Evolutionary conservation across 2,329 filamentous ascomycete genomes (phyloP).

Genomic region (Colletotrichum graminicola): DNA sequence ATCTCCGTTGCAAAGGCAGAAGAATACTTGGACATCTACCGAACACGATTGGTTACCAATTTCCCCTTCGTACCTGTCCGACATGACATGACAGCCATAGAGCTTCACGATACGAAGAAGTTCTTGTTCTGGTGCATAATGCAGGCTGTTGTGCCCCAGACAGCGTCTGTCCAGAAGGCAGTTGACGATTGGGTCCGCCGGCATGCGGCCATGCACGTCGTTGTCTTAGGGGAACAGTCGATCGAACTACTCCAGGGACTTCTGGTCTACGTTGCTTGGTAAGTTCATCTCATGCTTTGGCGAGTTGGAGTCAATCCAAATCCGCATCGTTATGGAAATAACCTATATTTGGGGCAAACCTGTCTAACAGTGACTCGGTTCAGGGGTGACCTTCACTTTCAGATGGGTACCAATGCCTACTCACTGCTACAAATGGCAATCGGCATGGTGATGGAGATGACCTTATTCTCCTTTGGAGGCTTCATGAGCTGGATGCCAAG

Average conservation of each 20-base stretch:
- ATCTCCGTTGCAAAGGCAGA: constrained; percentile 51
- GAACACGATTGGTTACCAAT: constrained; percentile 48
- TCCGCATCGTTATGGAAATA: not conserved
- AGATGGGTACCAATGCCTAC: constrained; percentile 53
- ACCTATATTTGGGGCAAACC: not conserved
- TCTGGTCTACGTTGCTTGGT: constrained; percentile 55
- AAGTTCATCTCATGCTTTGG: not conserved
- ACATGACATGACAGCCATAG: constrained; percentile 44
- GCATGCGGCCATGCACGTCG: constrained; percentile 53
- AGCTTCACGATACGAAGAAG: constrained; percentile 49
- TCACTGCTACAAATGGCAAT: constrained; percentile 55
- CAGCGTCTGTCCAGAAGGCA: constrained; percentile 48
- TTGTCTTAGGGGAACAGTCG: constrained; percentile 53
- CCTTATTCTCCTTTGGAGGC: constrained; percentile 48
- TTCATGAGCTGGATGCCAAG: constrained; percentile 44
- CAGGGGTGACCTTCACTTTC: constrained; percentile 57
- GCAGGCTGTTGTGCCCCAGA: constrained; percentile 50
- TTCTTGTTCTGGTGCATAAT: constrained; percentile 56
- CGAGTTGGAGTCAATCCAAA: too few relatives aligned
- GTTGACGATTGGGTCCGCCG: constrained; percentile 53
- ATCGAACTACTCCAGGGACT: constrained; percentile 55
- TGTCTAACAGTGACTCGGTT: not conserved
- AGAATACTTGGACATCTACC: constrained; percentile 51
- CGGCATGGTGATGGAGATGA: constrained; percentile 54
- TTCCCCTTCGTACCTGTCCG: constrained; percentile 56